Percentiles rank a stretch among this genome's conserved stretches.
phyloP scores from a whole-genome alignment of 2,329 filamentous ascomycete species.

The Exophiala xenobiotica region DNA sequence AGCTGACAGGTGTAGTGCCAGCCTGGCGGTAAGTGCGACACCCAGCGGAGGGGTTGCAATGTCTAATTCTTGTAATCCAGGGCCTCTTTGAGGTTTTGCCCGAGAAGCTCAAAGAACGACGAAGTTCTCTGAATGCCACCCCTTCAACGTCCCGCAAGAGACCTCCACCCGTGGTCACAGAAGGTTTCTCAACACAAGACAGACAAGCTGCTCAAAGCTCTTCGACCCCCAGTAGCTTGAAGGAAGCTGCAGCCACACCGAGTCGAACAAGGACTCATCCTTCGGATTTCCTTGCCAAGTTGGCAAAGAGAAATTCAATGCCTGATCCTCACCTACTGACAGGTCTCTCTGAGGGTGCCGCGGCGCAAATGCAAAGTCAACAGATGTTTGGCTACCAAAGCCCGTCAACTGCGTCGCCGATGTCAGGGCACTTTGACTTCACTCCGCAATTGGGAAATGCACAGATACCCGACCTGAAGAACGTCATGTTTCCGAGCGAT shows the following conservation, averaged over 20 bases:
- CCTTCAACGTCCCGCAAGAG: conserved; percentile 50
- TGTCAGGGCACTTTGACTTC: conserved; percentile 30
- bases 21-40: conserved; percentile 64
- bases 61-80: conserved; percentile 44
- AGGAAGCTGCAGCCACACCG: conserved; percentile 17
- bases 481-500: conserved; percentile 52
- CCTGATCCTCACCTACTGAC: conserved; percentile 32
- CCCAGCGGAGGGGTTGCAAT: not conserved
- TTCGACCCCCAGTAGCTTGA: conserved; percentile 9
- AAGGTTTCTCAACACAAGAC: conserved; percentile 10
- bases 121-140: conserved; percentile 43
- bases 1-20: conserved; percentile 78
- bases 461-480: conserved; percentile 48
- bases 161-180: conserved; percentile 34
- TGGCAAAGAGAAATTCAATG: conserved; percentile 28
- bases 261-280: conserved; percentile 24
- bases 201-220: conserved; percentile 9
- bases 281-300: conserved; percentile 26
- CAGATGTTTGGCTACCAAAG: conserved; percentile 30
- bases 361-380: conserved; percentile 29
- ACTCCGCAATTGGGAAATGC: conserved; percentile 24
- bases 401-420: conserved; percentile 25
- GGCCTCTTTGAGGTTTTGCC: conserved; percentile 81
- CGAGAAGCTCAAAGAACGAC: conserved; percentile 62
- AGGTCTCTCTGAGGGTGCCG: conserved; percentile 16